Percentiles rank a stretch among this genome's conserved stretches.
These are phyloP conservation scores for Pugionium dolabratum DNA, from an alignment of 345 rosid genomes.

Conservation along the genomic window DNA sequence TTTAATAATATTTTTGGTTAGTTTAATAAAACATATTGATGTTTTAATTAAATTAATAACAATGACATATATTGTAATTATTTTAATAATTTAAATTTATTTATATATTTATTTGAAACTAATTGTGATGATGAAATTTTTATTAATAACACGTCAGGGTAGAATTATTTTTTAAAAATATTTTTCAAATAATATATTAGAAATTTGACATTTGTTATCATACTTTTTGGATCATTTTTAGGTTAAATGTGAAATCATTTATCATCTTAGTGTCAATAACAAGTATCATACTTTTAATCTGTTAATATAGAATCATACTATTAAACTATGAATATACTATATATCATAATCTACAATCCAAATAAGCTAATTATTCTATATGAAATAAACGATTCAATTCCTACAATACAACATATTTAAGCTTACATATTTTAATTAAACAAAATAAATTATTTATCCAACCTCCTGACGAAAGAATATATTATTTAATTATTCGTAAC, in stretches of 20 bases:
- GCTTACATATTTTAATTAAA: not conserved
- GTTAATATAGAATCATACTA: slow-evolving; percentile 1
- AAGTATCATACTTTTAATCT: not conserved
- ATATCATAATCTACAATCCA: slow-evolving; percentile 1
- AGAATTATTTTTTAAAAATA: no score
- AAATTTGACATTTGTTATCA: slow-evolving; percentile 17
- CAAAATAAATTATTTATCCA: not conserved
- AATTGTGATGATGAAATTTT: no score
- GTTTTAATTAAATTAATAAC: no score
- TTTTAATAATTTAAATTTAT: no score
- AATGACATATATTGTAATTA: no score
- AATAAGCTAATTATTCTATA: slow-evolving; percentile 13
- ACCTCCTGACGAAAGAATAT: not conserved
- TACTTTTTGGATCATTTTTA: slow-evolving; percentile 1
- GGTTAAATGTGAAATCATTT: slow-evolving; percentile 13
- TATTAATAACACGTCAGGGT: no score
- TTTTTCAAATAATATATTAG: no score
- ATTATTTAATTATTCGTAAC: not conserved
- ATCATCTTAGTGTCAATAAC: slow-evolving; percentile 18
- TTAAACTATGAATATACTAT: not conserved
- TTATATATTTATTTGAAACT: not conserved
- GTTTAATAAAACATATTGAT: no score
- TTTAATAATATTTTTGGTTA: no score
- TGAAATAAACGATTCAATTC: not conserved
- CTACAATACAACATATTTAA: not conserved